Evolutionary conservation across 169 alveolate genomes (phyloP).

Genomic region (Eimeria tenella): DNA sequence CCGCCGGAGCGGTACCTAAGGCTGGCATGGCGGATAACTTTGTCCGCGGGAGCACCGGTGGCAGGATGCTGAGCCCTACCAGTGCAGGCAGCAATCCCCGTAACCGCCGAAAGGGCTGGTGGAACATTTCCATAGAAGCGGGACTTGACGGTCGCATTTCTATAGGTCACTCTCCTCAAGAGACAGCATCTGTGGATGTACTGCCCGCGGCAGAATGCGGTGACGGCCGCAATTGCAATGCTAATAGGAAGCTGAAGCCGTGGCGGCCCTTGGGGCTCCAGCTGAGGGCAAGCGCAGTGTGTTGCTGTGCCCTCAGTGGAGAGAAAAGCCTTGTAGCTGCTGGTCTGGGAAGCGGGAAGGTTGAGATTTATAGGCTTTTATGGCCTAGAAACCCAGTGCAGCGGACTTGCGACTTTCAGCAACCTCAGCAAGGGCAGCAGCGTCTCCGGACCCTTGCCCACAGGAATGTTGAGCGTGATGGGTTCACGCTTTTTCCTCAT

Average conservation of each 20-base stretch:
- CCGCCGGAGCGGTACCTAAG: background rate
- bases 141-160: conserved; percentile 38
- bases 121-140: conserved; percentile 47
- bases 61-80: background rate
- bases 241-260: background rate
- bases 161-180: conserved; percentile 43
- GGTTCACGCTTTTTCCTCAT: conserved; percentile 46
- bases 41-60: background rate
- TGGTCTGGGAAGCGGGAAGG: conserved; percentile 52
- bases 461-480: conserved; percentile 51
- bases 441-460: conserved; percentile 11
- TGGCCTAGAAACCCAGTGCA: conserved; percentile 58
- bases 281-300: conserved; percentile 35
- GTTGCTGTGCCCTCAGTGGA: conserved; percentile 74
- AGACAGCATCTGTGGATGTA: background rate
- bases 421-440: conserved; percentile 20
- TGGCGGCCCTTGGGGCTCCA: conserved; percentile 59
- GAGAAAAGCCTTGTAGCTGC: conserved; percentile 61
- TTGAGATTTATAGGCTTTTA: conserved; percentile 60
- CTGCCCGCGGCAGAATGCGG: background rate
- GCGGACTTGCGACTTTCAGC: background rate
- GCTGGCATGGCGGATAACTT: background rate
- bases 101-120: conserved; percentile 46
- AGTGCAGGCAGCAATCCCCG: background rate
- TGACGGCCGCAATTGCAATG: background rate